Conservation (phyloP, 2,329 filamentous ascomycete genomes). For the Penicillium olsonii region DNA sequence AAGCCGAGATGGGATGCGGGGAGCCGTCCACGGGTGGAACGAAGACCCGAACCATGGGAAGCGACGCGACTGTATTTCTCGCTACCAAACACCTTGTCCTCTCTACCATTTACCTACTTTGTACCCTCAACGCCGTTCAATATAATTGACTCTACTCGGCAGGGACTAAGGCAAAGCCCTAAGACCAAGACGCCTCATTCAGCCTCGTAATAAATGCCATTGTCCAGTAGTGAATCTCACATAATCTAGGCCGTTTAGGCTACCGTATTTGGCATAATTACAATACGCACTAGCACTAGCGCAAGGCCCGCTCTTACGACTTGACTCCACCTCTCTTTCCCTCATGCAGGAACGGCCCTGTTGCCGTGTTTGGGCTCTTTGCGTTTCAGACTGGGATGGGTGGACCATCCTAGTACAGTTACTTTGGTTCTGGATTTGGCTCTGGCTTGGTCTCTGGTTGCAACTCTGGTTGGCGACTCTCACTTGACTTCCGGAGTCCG, state of each 20-base stretch:
- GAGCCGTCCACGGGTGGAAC: no score
- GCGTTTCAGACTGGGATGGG: constrained; percentile 1
- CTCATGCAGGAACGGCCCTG: constrained; percentile 4
- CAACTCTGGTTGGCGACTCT: no score
- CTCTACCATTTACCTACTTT: no score
- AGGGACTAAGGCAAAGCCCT: no score
- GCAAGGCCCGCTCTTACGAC: background rate
- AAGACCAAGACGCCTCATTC: background rate
- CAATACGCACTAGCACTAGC: background rate
- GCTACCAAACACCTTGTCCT: no score
- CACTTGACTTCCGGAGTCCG: no score
- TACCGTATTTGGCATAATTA: background rate
- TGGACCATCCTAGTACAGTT: background rate
- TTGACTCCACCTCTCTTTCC: background rate
- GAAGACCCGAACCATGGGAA: no score
- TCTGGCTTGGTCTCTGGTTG: no score
- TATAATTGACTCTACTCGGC: no score
- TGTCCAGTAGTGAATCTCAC: background rate
- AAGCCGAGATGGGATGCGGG: no score
- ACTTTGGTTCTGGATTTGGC: background rate
- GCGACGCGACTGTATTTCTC: no score
- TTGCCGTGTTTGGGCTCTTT: background rate
- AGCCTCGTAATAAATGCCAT: background rate
- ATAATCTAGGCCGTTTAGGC: background rate
- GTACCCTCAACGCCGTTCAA: no score